These are phyloP conservation scores for Hortiboletus campestris DNA, from an alignment of 768 basidiomycete genomes.

Conservation along the genomic window DNA sequence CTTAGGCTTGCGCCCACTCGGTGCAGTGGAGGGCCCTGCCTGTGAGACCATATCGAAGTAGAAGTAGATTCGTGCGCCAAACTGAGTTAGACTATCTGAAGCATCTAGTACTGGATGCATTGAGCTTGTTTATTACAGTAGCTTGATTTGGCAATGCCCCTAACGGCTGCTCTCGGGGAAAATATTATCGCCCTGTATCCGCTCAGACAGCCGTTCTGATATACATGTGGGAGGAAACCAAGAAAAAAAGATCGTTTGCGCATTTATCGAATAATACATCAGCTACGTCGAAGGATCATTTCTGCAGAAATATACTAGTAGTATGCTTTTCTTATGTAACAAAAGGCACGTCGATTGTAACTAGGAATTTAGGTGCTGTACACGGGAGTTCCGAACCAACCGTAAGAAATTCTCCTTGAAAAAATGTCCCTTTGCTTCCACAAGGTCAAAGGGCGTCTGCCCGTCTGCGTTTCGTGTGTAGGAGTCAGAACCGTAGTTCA, in stretches of 20 bases:
- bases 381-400: neutral
- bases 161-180: neutral
- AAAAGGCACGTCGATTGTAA: neutral
- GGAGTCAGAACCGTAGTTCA: neutral
- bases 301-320: neutral
- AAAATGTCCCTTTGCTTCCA: neutral
- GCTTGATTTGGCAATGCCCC: neutral
- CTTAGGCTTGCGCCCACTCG: slow-evolving; percentile 12
- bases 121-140: too few species aligned
- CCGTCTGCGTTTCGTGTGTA: neutral
- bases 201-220: too few species aligned
- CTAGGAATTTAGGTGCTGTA: neutral
- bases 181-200: too few species aligned
- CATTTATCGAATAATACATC: neutral
- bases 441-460: neutral
- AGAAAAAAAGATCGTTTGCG: too few species aligned
- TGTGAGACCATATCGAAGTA: slow-evolving; percentile 15
- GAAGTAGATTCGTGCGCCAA: neutral
- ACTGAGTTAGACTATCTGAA: too few species aligned
- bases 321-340: too few species aligned
- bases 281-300: neutral
- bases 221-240: too few species aligned
- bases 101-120: too few species aligned
- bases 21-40: slow-evolving; percentile 17
- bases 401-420: slow-evolving; percentile 2